Base-by-base conservation (phyloP, 768 basidiomycete genomes). In the Boletus reticuloceps region DNA sequence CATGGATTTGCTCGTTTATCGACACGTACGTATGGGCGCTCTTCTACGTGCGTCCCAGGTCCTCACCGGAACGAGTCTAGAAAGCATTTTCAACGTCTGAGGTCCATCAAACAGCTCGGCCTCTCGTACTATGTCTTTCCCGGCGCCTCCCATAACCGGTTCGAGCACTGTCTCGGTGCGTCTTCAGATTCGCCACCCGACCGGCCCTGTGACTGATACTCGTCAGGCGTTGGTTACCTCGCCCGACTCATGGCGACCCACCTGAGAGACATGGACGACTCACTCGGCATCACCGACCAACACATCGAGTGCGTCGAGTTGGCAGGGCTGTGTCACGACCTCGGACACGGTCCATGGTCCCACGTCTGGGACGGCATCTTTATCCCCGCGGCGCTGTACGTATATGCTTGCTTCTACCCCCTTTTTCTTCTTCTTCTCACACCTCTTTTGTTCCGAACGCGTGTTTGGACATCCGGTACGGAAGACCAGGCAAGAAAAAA, bases 311-410 rank as follows among this genome's bases (percentile, higher is more conserved):
- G 91, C 55, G 85, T 93, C 17, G 85, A 88, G 54, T 74, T 93
- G 22, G 91, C 91, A 0, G 91, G 89, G 0, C 74, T 92, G 4
- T 91, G 90, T 53, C 91, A 93, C 61, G 91, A 93, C 68, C 80
- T 93, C 5, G 91, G 89, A 0, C 91, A 92, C 62, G 91, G 91
- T 0, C 91, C 91, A 0, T 92, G 88, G 84, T 87, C 84, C 55
- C 91, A 94, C 67, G 85, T 93, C 9, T 94, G 88, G 86, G 91
- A 94, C 58, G 72, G 74, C 8, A 64, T 75, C 50, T 91, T 90
- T 68, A 90, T 94, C 49, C 89, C 89, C 1, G 53, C 62, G 5
- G 84, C 82, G 1, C 58, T 82, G 90, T 90, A 63, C 62, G 82
- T 77, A 29, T 9, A 29, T 29, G 27, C 27, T n/a, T 19, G 1